phyloP scores from a whole-genome alignment of 305 asterid genomes.

The Fraxinus platypoda region DNA sequence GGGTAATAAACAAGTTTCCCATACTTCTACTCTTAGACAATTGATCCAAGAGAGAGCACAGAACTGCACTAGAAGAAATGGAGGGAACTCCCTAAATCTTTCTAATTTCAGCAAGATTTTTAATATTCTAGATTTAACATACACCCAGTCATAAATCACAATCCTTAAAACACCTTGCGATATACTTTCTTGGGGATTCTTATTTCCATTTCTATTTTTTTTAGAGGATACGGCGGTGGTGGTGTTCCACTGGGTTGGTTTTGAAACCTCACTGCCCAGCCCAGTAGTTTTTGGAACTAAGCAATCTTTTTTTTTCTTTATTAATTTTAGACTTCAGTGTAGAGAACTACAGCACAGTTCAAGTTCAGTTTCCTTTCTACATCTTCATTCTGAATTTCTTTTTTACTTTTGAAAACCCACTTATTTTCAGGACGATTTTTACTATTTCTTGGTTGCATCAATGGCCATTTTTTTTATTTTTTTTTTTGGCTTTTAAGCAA shows the following conservation, averaged over 20 bases:
- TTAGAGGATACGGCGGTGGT: not conserved
- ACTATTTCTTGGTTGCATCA: not conserved
- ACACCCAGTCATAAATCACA: not conserved
- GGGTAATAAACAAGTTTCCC: not conserved
- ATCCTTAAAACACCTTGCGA: not conserved
- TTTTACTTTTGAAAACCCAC: not conserved
- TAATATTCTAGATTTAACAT: not conserved
- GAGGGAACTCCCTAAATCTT: not conserved
- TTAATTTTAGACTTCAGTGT: conserved; percentile 3
- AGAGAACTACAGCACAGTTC: conserved; percentile 21
- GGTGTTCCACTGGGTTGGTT: not conserved
- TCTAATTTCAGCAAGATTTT: not conserved
- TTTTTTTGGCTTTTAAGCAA: not conserved
- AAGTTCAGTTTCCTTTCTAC: conserved; percentile 21
- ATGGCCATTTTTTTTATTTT: not conserved
- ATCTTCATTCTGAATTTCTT: not conserved
- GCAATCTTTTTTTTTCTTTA: not conserved
- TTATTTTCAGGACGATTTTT: not conserved
- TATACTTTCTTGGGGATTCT: not conserved
- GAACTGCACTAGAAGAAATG: conserved; percentile 6
- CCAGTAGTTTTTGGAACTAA: not conserved
- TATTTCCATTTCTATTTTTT: not conserved
- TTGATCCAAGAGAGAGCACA: not conserved
- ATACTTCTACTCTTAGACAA: not conserved
- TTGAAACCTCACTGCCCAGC: not conserved